phyloP scores from a whole-genome alignment of 169 alveolate species.

The Toxoplasma gondii region DNA sequence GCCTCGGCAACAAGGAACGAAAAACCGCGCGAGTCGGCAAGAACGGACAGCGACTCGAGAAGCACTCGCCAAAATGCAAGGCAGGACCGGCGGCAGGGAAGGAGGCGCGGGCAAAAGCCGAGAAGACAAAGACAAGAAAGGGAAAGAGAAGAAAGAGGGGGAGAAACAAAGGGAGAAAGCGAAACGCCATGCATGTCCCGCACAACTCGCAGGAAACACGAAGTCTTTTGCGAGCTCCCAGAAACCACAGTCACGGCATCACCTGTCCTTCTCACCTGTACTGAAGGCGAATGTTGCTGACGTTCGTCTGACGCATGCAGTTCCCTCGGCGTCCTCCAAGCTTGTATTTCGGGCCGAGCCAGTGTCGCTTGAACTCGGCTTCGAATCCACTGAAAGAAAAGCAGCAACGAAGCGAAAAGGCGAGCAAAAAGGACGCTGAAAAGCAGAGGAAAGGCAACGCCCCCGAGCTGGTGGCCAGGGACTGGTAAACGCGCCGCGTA shows the following conservation, averaged over 20 bases:
- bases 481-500: neutral
- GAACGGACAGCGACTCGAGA: neutral
- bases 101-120: too few species aligned
- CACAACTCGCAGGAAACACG: too few species aligned
- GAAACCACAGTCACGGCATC: too few species aligned
- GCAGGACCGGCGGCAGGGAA: too few species aligned
- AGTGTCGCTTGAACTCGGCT: slow-evolving; percentile 77
- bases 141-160: too few species aligned
- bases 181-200: too few species aligned
- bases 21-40: neutral
- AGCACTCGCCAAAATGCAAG: too few species aligned
- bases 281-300: slow-evolving; percentile 69
- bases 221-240: too few species aligned
- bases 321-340: slow-evolving; percentile 65
- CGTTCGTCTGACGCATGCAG: slow-evolving; percentile 70
- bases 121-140: too few species aligned
- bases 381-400: slow-evolving; percentile 71
- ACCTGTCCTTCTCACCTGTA: slow-evolving; percentile 65
- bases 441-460: neutral
- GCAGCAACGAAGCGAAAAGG: neutral
- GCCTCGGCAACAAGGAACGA: neutral
- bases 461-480: too few species aligned
- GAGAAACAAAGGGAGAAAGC: too few species aligned
- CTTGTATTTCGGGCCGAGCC: slow-evolving; percentile 75
- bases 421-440: neutral